Evolutionary conservation across 2,329 filamentous ascomycete genomes (phyloP), one percentile per base, ranked within the genome.

Genomic region (Lecanoromycetidae sp.): DNA sequence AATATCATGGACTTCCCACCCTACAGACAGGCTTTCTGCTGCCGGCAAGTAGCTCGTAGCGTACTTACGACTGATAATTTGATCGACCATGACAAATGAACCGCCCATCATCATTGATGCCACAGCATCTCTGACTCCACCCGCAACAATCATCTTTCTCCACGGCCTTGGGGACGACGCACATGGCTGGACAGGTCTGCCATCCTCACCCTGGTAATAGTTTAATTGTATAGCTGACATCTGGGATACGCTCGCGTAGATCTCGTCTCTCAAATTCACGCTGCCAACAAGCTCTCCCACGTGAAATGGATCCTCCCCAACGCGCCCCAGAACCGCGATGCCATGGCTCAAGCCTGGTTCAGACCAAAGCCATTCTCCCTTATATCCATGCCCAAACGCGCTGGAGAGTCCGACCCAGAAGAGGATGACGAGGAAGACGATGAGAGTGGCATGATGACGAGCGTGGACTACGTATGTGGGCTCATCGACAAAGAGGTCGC

Each of bases 221-320:
- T 19, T 17, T 7, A 7, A 22, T 22, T 19, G 9, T 15, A 12
- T 19, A 15, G 19, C 17, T 44, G 23, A 45, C 25, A 27, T 30
- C 22, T 23, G 13, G n/a, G n/a, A 15, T 22, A 12, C 8, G 3
- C 20, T 26, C 22, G 20, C 27, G 33, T 42, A 68, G 65, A 65
- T 41, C 60, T 72, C 7, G 66, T 66, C 13, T 61, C 65, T 23
- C 69, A 71, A 52, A 72, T 74, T 54, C 69, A 71, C 49, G 55
- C 64, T 32, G 67, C 67, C 36, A 58, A 60, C 50, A 74, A 73
- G 57, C 61, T 74, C 4, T 63, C 68, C 0, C 63, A 71, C 54
- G 57, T 72, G 53, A 61, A 63, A 39, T 74, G 71, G 71, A 59
- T 72, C 33, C 63, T 75, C 23, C 71, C 72, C 12, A 72, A 70